Evolutionary conservation across 371 early-diverging fungal genomes (phyloP).

Genomic region (Zychaea mexicana): DNA sequence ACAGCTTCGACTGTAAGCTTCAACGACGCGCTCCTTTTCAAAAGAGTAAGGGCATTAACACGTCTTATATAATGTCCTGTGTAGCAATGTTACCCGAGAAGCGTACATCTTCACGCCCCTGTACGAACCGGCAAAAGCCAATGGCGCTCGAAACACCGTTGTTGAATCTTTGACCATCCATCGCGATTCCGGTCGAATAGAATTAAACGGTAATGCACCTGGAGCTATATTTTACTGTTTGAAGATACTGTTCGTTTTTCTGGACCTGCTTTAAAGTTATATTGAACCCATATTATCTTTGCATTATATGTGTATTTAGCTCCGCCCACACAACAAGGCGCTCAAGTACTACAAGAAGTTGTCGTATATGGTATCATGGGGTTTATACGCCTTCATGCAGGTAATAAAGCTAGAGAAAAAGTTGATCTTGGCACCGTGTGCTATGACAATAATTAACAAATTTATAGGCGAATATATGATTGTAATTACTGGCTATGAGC

Average conservation of each 20-base stretch:
- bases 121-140: slow-evolving; percentile 35
- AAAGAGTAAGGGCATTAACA: background rate
- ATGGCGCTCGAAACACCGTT: background rate
- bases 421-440: background rate
- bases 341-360: slow-evolving; percentile 20
- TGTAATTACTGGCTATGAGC: slow-evolving; percentile 77
- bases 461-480: slow-evolving; percentile 55
- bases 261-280: too few species aligned
- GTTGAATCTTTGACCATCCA: slow-evolving; percentile 31
- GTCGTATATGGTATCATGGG: slow-evolving; percentile 70
- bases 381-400: slow-evolving; percentile 72
- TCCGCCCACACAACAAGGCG: slow-evolving; percentile 18
- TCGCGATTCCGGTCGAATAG: slow-evolving; percentile 33
- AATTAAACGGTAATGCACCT: slow-evolving; percentile 33
- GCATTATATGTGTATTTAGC: slow-evolving; percentile 13
- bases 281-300: background rate
- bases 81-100: slow-evolving; percentile 35
- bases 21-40: background rate
- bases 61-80: background rate
- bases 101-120: slow-evolving; percentile 42
- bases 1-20: slow-evolving; percentile 33
- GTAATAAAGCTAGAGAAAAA: slow-evolving; percentile 45
- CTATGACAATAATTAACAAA: background rate
- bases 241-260: background rate
- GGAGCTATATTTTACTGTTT: too few species aligned